phyloP scores from a whole-genome alignment of 495 filamentous ascomycete genomes.

The Penicillium silybi region DNA sequence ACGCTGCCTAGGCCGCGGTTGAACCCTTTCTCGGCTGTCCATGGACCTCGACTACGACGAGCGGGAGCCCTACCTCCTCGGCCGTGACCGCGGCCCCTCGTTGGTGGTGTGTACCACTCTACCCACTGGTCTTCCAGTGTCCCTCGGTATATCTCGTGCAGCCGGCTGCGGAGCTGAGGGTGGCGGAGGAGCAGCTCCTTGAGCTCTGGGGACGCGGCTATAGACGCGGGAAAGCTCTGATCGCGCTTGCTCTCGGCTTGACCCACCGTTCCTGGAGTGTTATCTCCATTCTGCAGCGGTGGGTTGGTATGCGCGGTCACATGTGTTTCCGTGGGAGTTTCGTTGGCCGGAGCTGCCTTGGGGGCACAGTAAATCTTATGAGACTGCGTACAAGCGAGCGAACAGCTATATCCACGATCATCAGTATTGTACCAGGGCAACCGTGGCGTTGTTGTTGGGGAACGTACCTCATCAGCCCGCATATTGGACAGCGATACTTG shows the following conservation, averaged over 20 bases:
- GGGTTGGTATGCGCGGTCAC: constrained; percentile 6
- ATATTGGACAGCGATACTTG: constrained; percentile 66
- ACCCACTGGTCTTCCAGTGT: constrained; percentile 48
- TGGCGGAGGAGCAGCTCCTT: constrained; percentile 48
- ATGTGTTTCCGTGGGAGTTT: constrained; percentile 24
- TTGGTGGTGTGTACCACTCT: constrained; percentile 22
- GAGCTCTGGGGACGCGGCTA: constrained; percentile 41
- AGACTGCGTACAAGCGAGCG: constrained; percentile 60
- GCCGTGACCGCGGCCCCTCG: constrained; percentile 28
- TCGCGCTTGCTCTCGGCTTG: background rate
- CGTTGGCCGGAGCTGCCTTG: constrained; percentile 24
- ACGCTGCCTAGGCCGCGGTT: constrained; percentile 41
- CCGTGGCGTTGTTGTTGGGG: background rate
- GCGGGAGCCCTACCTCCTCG: constrained; percentile 39
- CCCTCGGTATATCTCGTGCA: constrained; percentile 49
- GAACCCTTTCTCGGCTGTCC: constrained; percentile 46
- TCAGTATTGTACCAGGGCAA: background rate
- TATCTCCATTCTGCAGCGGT: constrained; percentile 9
- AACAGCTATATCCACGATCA: constrained; percentile 51
- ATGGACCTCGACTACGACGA: constrained; percentile 36
- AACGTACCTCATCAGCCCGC: constrained; percentile 56
- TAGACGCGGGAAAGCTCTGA: constrained; percentile 8
- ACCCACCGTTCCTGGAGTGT: background rate
- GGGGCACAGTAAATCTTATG: constrained; percentile 55
- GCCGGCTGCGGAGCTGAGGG: constrained; percentile 46